These are phyloP conservation scores for Suaeda aralocaspica DNA, from an alignment of 148 eudicot genomes.

Conservation along the genomic window DNA sequence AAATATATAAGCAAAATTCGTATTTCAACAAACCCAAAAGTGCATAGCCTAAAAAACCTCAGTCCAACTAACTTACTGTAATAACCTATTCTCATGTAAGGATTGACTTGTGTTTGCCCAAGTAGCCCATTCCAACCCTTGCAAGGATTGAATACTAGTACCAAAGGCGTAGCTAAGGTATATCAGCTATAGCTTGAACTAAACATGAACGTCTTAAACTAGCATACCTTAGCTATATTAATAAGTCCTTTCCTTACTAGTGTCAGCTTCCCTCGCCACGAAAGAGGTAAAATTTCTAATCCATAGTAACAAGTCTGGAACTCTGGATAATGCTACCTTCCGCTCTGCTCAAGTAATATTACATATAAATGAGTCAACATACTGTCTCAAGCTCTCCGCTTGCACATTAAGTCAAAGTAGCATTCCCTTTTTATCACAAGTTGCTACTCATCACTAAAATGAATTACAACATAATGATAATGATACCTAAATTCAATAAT, in stretches of 20 bases:
- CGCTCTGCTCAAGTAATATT: too few relatives aligned
- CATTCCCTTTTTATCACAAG: background rate
- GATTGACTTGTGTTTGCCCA: background rate
- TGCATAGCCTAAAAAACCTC: background rate
- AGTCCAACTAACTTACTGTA: background rate
- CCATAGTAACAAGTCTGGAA: too few relatives aligned
- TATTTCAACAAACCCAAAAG: background rate
- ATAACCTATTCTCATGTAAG: background rate
- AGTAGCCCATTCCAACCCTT: background rate
- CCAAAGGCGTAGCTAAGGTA: too few relatives aligned
- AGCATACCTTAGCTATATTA: too few relatives aligned
- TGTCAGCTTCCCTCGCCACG: too few relatives aligned
- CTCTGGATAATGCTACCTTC: too few relatives aligned
- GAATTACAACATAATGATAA: background rate
- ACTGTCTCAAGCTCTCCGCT: background rate
- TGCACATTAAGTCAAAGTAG: conserved; percentile 1
- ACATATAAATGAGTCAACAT: background rate
- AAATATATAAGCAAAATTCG: background rate
- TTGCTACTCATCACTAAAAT: background rate
- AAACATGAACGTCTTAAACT: too few relatives aligned
- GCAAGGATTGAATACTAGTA: background rate
- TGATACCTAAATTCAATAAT: background rate
- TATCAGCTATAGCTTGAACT: too few relatives aligned
- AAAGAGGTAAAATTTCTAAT: too few relatives aligned
- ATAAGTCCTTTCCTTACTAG: too few relatives aligned